Evolutionary conservation across 1,284 basidiomycete genomes (phyloP).

Genomic region (Volvariella surrecta): DNA sequence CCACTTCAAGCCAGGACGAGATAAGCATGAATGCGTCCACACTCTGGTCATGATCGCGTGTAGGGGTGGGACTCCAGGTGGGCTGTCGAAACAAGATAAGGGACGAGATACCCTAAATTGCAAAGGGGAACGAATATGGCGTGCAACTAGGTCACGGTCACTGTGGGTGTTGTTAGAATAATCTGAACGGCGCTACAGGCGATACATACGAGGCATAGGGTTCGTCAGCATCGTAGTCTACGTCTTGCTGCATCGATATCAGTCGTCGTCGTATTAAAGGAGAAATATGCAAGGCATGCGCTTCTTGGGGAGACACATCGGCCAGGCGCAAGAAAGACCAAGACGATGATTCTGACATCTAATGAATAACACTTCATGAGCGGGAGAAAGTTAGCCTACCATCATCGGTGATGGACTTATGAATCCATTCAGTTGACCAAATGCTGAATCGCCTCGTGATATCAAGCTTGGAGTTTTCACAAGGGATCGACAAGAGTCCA

Average conservation of each 20-base stretch:
- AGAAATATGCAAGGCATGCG: slow-evolving; percentile 49
- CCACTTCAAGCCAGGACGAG: slow-evolving; percentile 73
- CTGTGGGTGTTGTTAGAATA: slow-evolving; percentile 22
- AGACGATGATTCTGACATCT: slow-evolving; percentile 23
- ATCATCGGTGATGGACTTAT: slow-evolving; percentile 59
- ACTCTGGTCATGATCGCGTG: slow-evolving; percentile 50
- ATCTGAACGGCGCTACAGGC: slow-evolving; percentile 12
- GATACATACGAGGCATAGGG: slow-evolving; percentile 39
- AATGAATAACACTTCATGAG: background rate
- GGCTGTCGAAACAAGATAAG: slow-evolving; percentile 29
- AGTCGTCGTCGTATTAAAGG: slow-evolving; percentile 50
- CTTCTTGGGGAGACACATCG: slow-evolving; percentile 54
- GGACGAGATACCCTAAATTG: slow-evolving; percentile 19
- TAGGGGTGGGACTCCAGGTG: slow-evolving; percentile 46
- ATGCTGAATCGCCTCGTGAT: slow-evolving; percentile 80
- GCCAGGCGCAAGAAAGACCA: slow-evolving; percentile 79
- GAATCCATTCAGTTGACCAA: slow-evolving; percentile 82
- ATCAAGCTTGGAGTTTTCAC: slow-evolving; percentile 51
- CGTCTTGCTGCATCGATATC: slow-evolving; percentile 38
- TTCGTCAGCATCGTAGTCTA: slow-evolving; percentile 28
- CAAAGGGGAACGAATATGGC: slow-evolving; percentile 23
- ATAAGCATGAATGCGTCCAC: slow-evolving; percentile 76
- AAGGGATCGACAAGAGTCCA: slow-evolving; percentile 65
- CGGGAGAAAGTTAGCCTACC: slow-evolving; percentile 33
- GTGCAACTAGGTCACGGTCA: slow-evolving; percentile 51